Evolutionary conservation across 768 basidiomycete species (phyloP).

Genomic region (Leccinum subtestaceum): DNA sequence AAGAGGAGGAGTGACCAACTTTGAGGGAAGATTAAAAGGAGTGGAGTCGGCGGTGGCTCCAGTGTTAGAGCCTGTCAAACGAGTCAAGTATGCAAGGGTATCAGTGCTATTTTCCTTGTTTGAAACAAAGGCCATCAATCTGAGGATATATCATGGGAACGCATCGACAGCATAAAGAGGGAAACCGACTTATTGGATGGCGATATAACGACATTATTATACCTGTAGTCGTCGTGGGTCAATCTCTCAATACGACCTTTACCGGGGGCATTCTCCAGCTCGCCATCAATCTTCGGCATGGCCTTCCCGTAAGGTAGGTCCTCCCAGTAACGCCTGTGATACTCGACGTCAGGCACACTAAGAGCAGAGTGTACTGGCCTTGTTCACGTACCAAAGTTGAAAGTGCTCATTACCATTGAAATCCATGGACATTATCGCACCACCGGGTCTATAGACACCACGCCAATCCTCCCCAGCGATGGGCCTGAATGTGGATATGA

Average conservation of each 20-base stretch:
- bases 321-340: slow-evolving; percentile 43
- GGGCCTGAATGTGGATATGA: slow-evolving; percentile 30
- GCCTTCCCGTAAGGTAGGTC: slow-evolving; percentile 25
- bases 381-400: slow-evolving; percentile 37
- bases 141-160: slow-evolving; percentile 14
- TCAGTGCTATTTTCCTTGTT: slow-evolving; percentile 42
- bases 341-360: neutral
- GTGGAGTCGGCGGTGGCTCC: slow-evolving; percentile 28
- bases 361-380: neutral
- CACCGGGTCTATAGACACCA: slow-evolving; percentile 35
- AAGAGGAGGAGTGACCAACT: slow-evolving; percentile 33
- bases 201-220: slow-evolving; percentile 30
- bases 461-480: slow-evolving; percentile 42
- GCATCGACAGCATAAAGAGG: neutral
- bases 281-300: slow-evolving; percentile 36
- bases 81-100: slow-evolving; percentile 36
- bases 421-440: slow-evolving; percentile 40
- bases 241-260: slow-evolving; percentile 40
- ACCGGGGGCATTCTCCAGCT: slow-evolving; percentile 39
- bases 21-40: slow-evolving; percentile 33
- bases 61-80: slow-evolving; percentile 31
- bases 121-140: slow-evolving; percentile 38
- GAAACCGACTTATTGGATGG: slow-evolving; percentile 35
- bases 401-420: slow-evolving; percentile 40
- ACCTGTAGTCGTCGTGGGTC: slow-evolving; percentile 39